Evolutionary conservation across 164 flowering plant genomes (phyloP).

Genomic region (Berberis vulgaris): DNA sequence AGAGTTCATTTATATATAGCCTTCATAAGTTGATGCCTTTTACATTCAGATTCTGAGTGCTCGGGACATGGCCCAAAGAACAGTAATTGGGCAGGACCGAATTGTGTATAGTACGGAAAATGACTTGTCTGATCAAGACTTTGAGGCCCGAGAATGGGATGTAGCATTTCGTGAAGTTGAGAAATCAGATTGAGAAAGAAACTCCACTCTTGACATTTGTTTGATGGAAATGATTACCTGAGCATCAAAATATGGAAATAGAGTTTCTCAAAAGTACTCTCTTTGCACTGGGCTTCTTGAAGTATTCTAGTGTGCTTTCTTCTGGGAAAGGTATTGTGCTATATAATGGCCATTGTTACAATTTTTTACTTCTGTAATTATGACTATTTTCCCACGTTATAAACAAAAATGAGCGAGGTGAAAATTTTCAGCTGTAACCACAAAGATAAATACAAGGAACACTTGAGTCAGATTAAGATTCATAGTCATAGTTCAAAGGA

Average conservation of each 20-base stretch:
- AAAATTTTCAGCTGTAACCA: too few species aligned
- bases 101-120: slow-evolving; percentile 82
- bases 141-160: slow-evolving; percentile 80
- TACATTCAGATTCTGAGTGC: slow-evolving; percentile 74
- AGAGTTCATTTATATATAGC: neutral
- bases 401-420: too few species aligned
- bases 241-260: neutral
- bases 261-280: neutral
- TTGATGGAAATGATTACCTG: neutral
- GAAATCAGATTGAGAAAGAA: slow-evolving; percentile 37
- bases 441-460: too few species aligned
- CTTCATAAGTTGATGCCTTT: neutral
- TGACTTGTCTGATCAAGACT: slow-evolving; percentile 78
- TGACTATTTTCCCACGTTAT: too few species aligned
- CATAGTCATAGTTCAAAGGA: too few species aligned
- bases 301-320: too few species aligned
- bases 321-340: neutral
- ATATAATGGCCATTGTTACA: neutral
- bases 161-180: slow-evolving; percentile 61
- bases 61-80: slow-evolving; percentile 88
- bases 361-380: too few species aligned
- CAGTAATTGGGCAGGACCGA: slow-evolving; percentile 69
- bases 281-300: too few species aligned
- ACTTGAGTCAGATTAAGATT: too few species aligned
- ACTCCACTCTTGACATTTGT: neutral